Evolutionary conservation across 805 yeast species (phyloP), one percentile per base, ranked within the genome.

Genomic region (Monosporozyma aerobia): DNA sequence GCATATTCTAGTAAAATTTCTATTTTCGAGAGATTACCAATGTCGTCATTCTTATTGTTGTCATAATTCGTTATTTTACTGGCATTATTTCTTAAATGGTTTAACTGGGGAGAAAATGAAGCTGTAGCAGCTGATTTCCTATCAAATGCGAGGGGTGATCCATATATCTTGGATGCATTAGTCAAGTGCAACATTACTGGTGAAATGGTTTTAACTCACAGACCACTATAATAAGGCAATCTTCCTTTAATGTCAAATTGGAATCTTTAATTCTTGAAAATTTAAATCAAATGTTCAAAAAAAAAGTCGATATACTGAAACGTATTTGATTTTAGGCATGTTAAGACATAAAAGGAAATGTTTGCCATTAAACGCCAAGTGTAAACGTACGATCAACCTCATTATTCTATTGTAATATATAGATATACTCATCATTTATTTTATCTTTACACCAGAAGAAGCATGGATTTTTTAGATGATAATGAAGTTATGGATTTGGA

Each of bases 381-480:
- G 16, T 13, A 35, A 13, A 30, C 19, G 19, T 19, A 19, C 19
- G 19, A 19, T 19, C 19, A 19, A 19, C 2, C 19, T 32, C 4
- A 32, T 5, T 11, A 8, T 32, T 9, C 10, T 11, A 32, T 11
- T 32, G 14, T 13, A 9, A 9, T 32, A 9, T 13, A 8, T 3
- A 9, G 5, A 32, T 32, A 32, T 13, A 32, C 13, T 32, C 14
- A 32, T 32, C 10, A 32, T 11, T 11, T 32, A 9, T 11, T 13
- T 32, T 32, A 32, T 32, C 14, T 35, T 13, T 35, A 35, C 3
- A 5, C 14, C 8, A 10, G 10, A 43, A 7, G 8, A 45, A 16
- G 13, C 82, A 64, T 64, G 67, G 61, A 63, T 49, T 52, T 59
- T 30, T 49, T 63, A 30, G 56, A 56, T 22, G 68, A 62, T n/a